These are phyloP conservation scores for Hyphopichia wangnamkhiaoensis DNA, from an alignment of 1,139 yeast species.

Conservation along the genomic window DNA sequence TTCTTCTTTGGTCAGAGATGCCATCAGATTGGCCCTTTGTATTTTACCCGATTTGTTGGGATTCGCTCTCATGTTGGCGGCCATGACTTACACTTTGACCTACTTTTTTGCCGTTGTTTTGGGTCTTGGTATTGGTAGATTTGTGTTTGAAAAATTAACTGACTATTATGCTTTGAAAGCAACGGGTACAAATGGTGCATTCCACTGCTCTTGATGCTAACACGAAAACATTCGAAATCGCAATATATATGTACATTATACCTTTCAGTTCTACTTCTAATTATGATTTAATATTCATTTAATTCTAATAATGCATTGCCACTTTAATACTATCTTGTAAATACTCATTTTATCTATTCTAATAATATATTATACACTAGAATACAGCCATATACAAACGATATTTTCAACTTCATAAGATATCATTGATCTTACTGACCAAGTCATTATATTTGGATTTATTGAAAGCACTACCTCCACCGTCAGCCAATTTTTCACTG, in stretches of 20 bases:
- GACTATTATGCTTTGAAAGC: conserved; percentile 16
- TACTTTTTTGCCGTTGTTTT: conserved; percentile 72
- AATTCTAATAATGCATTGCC: too few relatives aligned
- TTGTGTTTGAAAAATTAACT: conserved; percentile 60
- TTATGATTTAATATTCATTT: too few relatives aligned
- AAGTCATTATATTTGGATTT: conserved; percentile 42
- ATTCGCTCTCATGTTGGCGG: conserved; percentile 74
- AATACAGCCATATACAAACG: too few relatives aligned
- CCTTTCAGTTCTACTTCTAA: neutral
- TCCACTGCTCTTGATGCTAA: conserved; percentile 3
- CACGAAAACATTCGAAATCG: too few relatives aligned
- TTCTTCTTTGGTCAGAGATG: conserved; percentile 46
- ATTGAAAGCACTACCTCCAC: conserved; percentile 41
- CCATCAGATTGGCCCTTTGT: conserved; percentile 53
- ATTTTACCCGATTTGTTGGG: conserved; percentile 66
- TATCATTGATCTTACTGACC: conserved; percentile 26
- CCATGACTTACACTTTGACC: conserved; percentile 65
- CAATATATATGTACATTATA: too few relatives aligned
- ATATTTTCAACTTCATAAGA: too few relatives aligned
- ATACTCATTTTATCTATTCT: conserved; percentile 2
- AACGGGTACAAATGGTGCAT: conserved; percentile 8
- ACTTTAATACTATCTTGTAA: too few relatives aligned
- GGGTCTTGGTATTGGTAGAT: conserved; percentile 70
- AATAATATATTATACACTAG: conserved; percentile 3
- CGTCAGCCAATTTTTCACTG: conserved; percentile 47